These are phyloP conservation scores for Fraxinus anomala DNA, from an alignment of 257 asterid genomes.

Conservation along the genomic window DNA sequence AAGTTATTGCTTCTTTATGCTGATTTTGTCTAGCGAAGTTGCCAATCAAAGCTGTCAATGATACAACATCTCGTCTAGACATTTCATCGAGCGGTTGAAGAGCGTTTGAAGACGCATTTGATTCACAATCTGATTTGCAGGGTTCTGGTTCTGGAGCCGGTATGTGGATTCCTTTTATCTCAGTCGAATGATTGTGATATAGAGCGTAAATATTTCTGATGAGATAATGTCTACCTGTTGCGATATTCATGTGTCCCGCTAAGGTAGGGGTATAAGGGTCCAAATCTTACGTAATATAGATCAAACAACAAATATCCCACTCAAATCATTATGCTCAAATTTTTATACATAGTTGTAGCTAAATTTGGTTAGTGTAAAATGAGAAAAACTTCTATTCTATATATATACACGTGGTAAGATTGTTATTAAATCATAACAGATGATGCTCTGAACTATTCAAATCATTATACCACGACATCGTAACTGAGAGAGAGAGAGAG, in stretches of 20 bases:
- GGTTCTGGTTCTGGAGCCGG: background rate
- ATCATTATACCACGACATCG: too few species aligned
- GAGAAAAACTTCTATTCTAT: too few species aligned
- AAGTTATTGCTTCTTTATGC: conserved; percentile 50
- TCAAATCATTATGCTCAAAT: background rate
- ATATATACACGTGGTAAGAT: too few species aligned
- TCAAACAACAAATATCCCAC: background rate
- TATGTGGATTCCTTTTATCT: background rate
- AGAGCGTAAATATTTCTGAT: conserved; percentile 16
- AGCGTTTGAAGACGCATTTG: conserved; percentile 19
- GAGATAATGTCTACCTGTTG: conserved; percentile 14
- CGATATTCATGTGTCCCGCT: conserved; percentile 10
- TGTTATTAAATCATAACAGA: too few species aligned
- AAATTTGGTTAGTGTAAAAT: too few species aligned
- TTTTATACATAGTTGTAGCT: too few species aligned
- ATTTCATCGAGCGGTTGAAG: conserved; percentile 57
- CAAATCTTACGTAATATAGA: background rate
- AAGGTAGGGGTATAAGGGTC: background rate
- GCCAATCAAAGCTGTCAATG: conserved; percentile 57
- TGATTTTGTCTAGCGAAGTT: conserved; percentile 48
- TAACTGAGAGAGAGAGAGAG: too few species aligned
- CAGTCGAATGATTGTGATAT: background rate
- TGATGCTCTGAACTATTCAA: too few species aligned
- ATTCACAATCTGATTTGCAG: background rate
- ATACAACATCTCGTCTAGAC: conserved; percentile 51